Conservation (phyloP, 345 rosid species). For the Ceriops zippeliana region DNA sequence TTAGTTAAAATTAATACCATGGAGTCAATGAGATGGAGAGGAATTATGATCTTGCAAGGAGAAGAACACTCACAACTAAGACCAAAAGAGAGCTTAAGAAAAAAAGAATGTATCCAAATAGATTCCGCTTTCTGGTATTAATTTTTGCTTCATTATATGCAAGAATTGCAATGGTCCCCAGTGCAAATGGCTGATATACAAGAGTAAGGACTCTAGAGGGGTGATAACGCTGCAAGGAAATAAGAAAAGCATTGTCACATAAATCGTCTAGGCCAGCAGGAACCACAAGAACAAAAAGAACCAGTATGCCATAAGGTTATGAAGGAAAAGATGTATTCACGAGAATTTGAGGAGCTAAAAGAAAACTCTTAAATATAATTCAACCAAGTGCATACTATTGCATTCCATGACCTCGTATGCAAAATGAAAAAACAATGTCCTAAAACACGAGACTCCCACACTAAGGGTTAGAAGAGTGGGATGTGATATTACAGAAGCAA, state of each 20-base stretch:
- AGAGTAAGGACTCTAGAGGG: conserved; percentile 73
- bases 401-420: no score
- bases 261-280: not conserved
- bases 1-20: not conserved
- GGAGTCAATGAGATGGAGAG: not conserved
- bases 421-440: no score
- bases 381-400: no score
- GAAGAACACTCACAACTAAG: conserved; percentile 52
- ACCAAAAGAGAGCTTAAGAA: conserved; percentile 51
- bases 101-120: conserved; percentile 65
- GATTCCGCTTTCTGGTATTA: conserved; percentile 59
- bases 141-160: conserved; percentile 63
- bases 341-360: not conserved
- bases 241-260: conserved; percentile 12
- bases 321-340: not conserved
- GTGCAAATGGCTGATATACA: conserved; percentile 74
- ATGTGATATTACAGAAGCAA: no score
- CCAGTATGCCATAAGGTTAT: not conserved
- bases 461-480: no score
- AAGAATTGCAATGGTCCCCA: conserved; percentile 51
- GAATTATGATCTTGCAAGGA: not conserved
- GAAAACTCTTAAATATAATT: not conserved
- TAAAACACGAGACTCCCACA: no score
- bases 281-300: not conserved
- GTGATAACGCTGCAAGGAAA: conserved; percentile 55